These are phyloP conservation scores for Rosa multiflora DNA, from an alignment of 306 rosid genomes.

Conservation along the genomic window DNA sequence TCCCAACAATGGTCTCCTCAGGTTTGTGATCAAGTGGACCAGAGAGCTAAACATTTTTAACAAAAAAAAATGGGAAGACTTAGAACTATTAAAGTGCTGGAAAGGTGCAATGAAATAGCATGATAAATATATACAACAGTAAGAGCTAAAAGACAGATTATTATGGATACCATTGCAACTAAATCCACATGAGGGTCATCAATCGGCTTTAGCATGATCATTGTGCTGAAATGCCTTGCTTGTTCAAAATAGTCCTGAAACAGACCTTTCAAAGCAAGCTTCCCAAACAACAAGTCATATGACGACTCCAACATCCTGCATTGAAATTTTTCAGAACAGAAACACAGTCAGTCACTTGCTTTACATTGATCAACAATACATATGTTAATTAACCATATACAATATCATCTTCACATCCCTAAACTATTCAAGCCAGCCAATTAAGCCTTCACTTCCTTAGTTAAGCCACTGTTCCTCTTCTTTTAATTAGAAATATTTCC, in stretches of 20 bases:
- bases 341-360: neutral
- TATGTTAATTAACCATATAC: neutral
- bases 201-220: conserved; percentile 91
- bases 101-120: neutral
- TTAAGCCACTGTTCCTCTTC: neutral
- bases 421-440: neutral
- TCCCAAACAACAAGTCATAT: conserved; percentile 75
- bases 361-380: neutral
- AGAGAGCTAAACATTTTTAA: conserved; percentile 63
- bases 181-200: conserved; percentile 96
- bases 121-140: neutral
- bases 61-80: conserved; percentile 21
- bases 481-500: too few species aligned
- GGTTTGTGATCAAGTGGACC: conserved; percentile 86
- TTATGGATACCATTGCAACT: conserved; percentile 74
- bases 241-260: conserved; percentile 77
- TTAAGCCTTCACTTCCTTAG: neutral
- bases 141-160: neutral
- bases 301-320: conserved; percentile 93
- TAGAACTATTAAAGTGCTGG: neutral
- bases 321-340: neutral
- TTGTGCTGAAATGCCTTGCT: conserved; percentile 64
- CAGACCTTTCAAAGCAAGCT: conserved; percentile 78
- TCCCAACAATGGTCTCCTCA: conserved; percentile 53
- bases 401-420: neutral